phyloP scores from a whole-genome alignment of 345 rosid species.

The Gossypium ekmanianum region DNA sequence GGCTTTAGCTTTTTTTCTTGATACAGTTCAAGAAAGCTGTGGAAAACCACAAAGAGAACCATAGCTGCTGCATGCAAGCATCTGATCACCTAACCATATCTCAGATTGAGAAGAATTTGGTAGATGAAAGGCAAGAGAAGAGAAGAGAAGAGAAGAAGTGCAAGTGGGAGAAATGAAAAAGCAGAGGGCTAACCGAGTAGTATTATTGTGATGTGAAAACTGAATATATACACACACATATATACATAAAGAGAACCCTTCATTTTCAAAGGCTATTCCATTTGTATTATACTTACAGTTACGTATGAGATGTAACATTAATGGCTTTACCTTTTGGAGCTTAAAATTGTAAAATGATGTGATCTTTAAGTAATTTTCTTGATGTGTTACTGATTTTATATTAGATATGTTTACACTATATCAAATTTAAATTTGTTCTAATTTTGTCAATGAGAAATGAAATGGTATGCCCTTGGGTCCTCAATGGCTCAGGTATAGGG shows the following conservation, averaged over 20 bases:
- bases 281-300: neutral
- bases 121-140: neutral
- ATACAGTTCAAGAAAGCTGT: conserved; percentile 32
- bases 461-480: too few relatives aligned
- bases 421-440: too few relatives aligned
- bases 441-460: too few relatives aligned
- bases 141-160: neutral
- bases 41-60: conserved; percentile 25
- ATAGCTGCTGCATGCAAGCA: neutral
- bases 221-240: neutral
- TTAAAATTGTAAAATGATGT: neutral
- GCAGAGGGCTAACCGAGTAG: neutral
- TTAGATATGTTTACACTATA: too few relatives aligned
- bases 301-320: neutral
- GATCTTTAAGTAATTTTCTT: too few relatives aligned
- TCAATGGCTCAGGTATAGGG: too few relatives aligned
- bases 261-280: neutral
- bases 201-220: neutral
- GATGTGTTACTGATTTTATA: too few relatives aligned
- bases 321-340: neutral
- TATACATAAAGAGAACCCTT: neutral
- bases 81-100: neutral
- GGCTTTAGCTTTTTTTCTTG: neutral
- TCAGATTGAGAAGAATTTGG: neutral
- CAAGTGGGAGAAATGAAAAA: neutral